Evolutionary conservation across 352 stramenopile species (phyloP), one percentile per base, ranked within the genome.

Genomic region (Aphanomyces astaci): DNA sequence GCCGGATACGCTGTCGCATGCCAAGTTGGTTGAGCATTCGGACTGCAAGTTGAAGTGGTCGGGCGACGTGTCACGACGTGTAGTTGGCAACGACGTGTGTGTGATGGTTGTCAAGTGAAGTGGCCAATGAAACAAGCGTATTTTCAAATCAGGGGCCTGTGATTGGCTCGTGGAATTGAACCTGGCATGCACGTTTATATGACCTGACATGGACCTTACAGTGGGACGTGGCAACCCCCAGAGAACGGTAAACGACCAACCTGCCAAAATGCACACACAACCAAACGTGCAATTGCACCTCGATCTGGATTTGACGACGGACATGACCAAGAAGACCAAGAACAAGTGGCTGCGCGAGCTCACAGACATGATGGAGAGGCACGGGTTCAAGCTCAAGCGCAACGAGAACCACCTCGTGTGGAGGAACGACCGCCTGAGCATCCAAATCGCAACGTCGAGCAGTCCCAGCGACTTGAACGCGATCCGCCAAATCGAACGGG

Each of bases 371-470:
- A 68, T 68, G 62, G 62, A 49, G 24, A 10, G 33, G 25, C 22
- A 68, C 30, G 62, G 62, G 4, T 68, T 68, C 51, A 68, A 68
- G 32, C 62, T 68, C 46, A 68, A 68, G 43, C 24, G 62, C 22
- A 68, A 59, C 27, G 62, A 68, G 27, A 68, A 68, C 40, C 62
- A 68, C n/a, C 62, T 68, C 36, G 62, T 68, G 25, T 68, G 62
- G 62, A 40, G 62, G 25, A 55, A 68, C 51, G 62, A 68, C 31
- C n/a, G 48, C 3, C 53, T 68, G 13, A 25, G 40, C 28, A 59
- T 68, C 27, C 62, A 68, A 28, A 59, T 68, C n/a, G 62, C 62
- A 17, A 68, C 62, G 46, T 68, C 62, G 10, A 59, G 62, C 62
- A 68, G 62, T 32, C 62, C 62, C 3, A 68, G 62, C 33, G 62